Base-by-base conservation (phyloP, 1,139 yeast genomes). In the Suhomyces bribrorum region DNA sequence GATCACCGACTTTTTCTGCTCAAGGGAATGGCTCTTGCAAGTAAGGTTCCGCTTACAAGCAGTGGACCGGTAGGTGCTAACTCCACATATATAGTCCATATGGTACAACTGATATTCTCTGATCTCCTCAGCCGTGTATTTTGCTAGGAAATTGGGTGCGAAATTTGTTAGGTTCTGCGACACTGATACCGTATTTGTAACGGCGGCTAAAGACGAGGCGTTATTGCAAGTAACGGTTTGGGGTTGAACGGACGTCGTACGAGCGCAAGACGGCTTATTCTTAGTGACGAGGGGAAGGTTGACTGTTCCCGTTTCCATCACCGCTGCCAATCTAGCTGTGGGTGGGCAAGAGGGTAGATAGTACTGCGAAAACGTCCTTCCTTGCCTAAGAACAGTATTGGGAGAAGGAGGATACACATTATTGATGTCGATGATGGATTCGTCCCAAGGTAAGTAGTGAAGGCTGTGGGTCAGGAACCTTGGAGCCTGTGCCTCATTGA, bases 11-110 rank as follows among this genome's bases (percentile, higher is more conserved):
- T 29, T 29, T 32, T 52, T 53, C 14, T 43, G 43, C 8, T 36
- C 31, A 1, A 35, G 20, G 5, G 39, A 27, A 38, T 56, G 59
- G 13, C 36, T 16, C 22, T 28, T 31, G 36, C 59, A 57, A 26
- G 44, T 41, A 14, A 53, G 36, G 17, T 38, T 48, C 30, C 47
- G 34, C 26, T 41, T 31, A 30, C 59, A 54, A 8, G 34, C 34
- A 11, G 43, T 33, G 8, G 31, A 25, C 26, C 48, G 41, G 16
- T 36, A 33, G 3, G 46, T 40, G 3, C 17, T 24, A 2, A 53
- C 59, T 6, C 56, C 56, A 42, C 60, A 56, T 14, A 46, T 45
- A 32, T 46, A 56, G 30, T 55, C 58, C 26, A 45, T 38, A 26
- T 38, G 48, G 14, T 36, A 44, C 7, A 13, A 11, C 16, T 34